Evolutionary conservation across 106 monocot genomes (phyloP), one percentile per base, ranked within the genome.

Genomic region (Apostasia shenzhenica): DNA sequence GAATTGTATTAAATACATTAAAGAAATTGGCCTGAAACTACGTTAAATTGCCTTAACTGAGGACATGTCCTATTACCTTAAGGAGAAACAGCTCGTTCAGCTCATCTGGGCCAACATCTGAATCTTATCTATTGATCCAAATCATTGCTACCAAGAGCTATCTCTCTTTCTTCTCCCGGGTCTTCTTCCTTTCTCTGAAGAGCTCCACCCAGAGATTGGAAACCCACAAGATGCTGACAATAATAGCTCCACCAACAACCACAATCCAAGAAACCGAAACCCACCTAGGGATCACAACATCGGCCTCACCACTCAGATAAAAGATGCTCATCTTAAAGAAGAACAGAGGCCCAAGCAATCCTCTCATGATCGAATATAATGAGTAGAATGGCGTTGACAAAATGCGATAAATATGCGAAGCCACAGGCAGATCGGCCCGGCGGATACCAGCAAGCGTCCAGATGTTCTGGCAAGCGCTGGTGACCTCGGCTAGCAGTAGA

Each of bases 211-310:
- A 99, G 8, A 74, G 76, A 67, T 85, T 83, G 37, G 78, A 77
- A 50, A 99, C 80, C 97, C 97, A 99, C 75, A 99, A 39, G 68
- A 89, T 87, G 48, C 97, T 99, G 14, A 92, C 97, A 42, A 79
- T 44, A 45, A 99, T 99, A 2, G 97, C 97, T 4, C 64, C 72
- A 4, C 87, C 92, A 14, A 99, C 89, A 2, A 97, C 92, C 14
- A 92, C 61, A 50, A 99, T 80, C 97, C 97, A 99, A 0, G 92
- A 99, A 52, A 83, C 40, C 1, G 85, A 87, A 46, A 92, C 44
- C 97, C 97, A 99, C 66, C 64, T 81, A 2, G 97, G 85, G 45
- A 99, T 92, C 71, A 87, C 82, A 51, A 73, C 75, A 42, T 74
- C 64, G 1, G 89, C 87, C 66, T 85, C 67, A 6, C 93, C 86